Base-by-base conservation (phyloP, 1,284 basidiomycete genomes). In the Rhodotorula sp. region DNA sequence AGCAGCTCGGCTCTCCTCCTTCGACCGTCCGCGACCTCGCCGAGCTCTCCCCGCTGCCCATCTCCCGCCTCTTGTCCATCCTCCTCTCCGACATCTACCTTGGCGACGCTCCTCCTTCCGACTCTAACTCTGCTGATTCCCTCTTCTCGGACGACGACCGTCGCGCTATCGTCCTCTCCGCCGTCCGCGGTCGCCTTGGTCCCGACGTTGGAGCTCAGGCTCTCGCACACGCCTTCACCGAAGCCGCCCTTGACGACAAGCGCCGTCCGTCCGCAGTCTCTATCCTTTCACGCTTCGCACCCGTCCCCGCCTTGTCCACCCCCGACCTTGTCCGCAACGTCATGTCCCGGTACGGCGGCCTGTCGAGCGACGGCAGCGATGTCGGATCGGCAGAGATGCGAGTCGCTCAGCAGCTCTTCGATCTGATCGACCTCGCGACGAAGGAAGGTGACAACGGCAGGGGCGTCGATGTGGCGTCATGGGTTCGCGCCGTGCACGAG, bases 11-110 rank as follows among this genome's bases (percentile, higher is more conserved):
- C 48, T 44, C 63, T 67, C 64, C 76, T 66, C 64, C 77, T 4
- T 15, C 46, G 11, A 44, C 89, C 20, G 87, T 86, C 31, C 90
- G 90, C 76, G 89, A 93, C 80, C 86, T 90, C 76, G 87, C 87
- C 51, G 90, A 92, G 80, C 82, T 92, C 66, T 85, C 85, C 34
- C 87, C 87, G 26, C 84, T 84, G 64, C 89, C 92, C 77, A 83
- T 90, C 66, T 86, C 87, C 68, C 89, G 89, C 81, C 83, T 94
- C 75, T 85, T 93, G 81, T 84, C 87, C 64, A 90, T 91, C 79
- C 83, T 94, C 68, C 84, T 94, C 70, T 88, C 85, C 50, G 87
- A 89, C 67, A 31, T 71, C 10, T 54, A 62, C 52, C 44, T 78
- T 56, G 73, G 72, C 68, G 75, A 78, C 40, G 44, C 63, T 10